Percentiles rank a stretch among this genome's conserved stretches.
These are phyloP conservation scores for Corymbia maculata DNA, from an alignment of 345 rosid genomes.

Conservation along the genomic window DNA sequence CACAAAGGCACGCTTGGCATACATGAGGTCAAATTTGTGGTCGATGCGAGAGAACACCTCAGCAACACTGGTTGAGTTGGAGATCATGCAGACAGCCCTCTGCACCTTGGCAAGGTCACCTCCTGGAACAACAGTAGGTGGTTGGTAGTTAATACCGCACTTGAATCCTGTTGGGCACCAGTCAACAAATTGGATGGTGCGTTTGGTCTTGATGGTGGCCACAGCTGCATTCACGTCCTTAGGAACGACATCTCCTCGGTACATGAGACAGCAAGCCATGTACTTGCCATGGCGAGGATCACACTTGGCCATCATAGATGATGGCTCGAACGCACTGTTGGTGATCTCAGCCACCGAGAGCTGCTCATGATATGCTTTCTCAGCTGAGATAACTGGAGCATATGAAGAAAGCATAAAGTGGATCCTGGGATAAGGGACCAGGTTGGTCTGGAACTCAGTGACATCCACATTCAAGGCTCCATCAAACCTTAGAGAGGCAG, in stretches of 20 bases:
- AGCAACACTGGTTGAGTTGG: slow-evolving; percentile 12
- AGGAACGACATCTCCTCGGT: slow-evolving; percentile 14
- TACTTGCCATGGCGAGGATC: slow-evolving; percentile 20
- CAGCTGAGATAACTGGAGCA: slow-evolving; percentile 16
- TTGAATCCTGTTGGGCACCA: slow-evolving; percentile 14
- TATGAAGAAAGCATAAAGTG: slow-evolving; percentile 19
- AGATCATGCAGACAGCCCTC: slow-evolving; percentile 19
- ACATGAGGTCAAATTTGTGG: slow-evolving; percentile 14
- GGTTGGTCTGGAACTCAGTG: slow-evolving; percentile 20
- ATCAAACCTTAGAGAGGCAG: slow-evolving; percentile 11
- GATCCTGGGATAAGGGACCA: slow-evolving; percentile 20
- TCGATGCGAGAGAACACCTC: slow-evolving; percentile 13
- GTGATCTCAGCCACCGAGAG: slow-evolving; percentile 17
- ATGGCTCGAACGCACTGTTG: slow-evolving; percentile 11
- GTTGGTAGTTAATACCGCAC: slow-evolving; percentile 13
- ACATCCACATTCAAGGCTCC: slow-evolving; percentile 16
- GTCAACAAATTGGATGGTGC: slow-evolving; percentile 13
- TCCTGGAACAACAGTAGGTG: slow-evolving; percentile 11
- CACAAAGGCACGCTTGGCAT: slow-evolving; percentile 11
- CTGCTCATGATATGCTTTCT: slow-evolving; percentile 14
- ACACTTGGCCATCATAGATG: slow-evolving; percentile 14
- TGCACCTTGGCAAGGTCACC: slow-evolving; percentile 19
- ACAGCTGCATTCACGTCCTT: slow-evolving; percentile 11
- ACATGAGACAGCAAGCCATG: slow-evolving; percentile 20
- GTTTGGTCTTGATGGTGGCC: slow-evolving; percentile 13